These are phyloP conservation scores for Phascolomyces articulosus DNA, from an alignment of 371 early-diverging fungal species.

Conservation along the genomic window DNA sequence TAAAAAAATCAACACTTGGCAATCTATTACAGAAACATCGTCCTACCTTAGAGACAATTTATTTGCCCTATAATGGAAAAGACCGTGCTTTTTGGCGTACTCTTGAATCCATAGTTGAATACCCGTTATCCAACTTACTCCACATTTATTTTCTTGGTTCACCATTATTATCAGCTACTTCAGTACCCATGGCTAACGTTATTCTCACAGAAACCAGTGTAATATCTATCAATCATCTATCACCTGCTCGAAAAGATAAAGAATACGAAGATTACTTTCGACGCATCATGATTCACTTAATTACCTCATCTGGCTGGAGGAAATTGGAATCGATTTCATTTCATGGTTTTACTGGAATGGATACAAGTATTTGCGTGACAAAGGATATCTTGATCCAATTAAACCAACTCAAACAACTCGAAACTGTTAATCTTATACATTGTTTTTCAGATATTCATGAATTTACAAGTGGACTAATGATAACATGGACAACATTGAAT, in stretches of 20 bases:
- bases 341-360: background rate
- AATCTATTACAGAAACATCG: background rate
- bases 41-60: background rate
- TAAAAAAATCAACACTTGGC: background rate
- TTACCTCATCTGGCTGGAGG: background rate
- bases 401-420: background rate
- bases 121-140: background rate
- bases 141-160: background rate
- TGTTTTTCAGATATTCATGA: background rate
- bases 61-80: background rate
- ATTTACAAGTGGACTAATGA: background rate
- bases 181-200: no score
- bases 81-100: background rate
- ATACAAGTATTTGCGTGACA: background rate
- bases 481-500: background rate
- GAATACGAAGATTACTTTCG: no score
- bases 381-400: background rate
- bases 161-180: background rate
- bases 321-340: background rate
- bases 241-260: no score
- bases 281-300: background rate
- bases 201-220: background rate
- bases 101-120: background rate
- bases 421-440: background rate
- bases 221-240: background rate